These are phyloP conservation scores for Pseudogymnoascus sp. DNA, from an alignment of 2,329 filamentous ascomycete species.

Conservation along the genomic window DNA sequence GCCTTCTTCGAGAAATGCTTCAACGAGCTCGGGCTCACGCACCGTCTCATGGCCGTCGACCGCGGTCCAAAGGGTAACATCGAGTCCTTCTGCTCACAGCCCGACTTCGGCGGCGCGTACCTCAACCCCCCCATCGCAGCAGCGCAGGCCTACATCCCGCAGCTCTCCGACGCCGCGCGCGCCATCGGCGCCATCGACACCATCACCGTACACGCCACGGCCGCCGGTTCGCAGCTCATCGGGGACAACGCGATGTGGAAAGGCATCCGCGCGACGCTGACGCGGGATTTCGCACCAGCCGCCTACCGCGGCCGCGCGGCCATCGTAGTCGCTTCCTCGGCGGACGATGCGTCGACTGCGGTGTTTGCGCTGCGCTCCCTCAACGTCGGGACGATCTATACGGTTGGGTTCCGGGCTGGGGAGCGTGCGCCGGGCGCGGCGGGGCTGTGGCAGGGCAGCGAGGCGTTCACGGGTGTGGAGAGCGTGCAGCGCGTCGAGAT, in stretches of 20 bases:
- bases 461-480: slow-evolving; percentile 60
- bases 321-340: slow-evolving; percentile 62
- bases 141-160: slow-evolving; percentile 50
- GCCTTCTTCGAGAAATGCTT: slow-evolving; percentile 82
- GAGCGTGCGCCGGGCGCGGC: not conserved
- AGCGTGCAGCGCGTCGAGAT: slow-evolving; percentile 71
- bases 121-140: slow-evolving; percentile 61
- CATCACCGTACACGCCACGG: slow-evolving; percentile 54
- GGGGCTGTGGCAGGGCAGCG: slow-evolving; percentile 42
- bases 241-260: slow-evolving; percentile 82
- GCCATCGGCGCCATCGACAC: slow-evolving; percentile 77
- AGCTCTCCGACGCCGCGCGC: slow-evolving; percentile 65
- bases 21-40: slow-evolving; percentile 76
- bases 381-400: slow-evolving; percentile 70
- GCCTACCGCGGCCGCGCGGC: slow-evolving; percentile 70
- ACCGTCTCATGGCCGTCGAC: slow-evolving; percentile 69
- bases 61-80: slow-evolving; percentile 57
- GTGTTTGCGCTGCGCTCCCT: slow-evolving; percentile 73
- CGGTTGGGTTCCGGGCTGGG: slow-evolving; percentile 66
- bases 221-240: slow-evolving; percentile 47
- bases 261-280: slow-evolving; percentile 73
- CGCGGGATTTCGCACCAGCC: slow-evolving; percentile 71
- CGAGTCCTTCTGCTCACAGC: slow-evolving; percentile 62
- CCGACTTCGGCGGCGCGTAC: slow-evolving; percentile 73
- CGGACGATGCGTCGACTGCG: slow-evolving; percentile 67